These are phyloP conservation scores for Sarcodon aspratus DNA, from an alignment of 768 basidiomycete genomes.

Conservation along the genomic window DNA sequence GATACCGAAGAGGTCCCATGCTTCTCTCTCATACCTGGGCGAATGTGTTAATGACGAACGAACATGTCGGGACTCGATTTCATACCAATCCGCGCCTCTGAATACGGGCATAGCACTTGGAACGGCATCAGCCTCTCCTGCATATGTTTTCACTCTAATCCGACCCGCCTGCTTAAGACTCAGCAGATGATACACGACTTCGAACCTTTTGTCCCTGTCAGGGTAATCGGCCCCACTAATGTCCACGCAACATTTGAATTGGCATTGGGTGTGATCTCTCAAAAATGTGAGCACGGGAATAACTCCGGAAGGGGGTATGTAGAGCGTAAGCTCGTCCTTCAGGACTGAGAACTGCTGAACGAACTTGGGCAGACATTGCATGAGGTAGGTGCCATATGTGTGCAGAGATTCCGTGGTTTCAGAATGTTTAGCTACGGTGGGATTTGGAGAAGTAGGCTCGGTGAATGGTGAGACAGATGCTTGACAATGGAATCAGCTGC, in stretches of 20 bases:
- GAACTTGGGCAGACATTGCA: slow-evolving; percentile 90
- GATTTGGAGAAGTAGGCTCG: slow-evolving; percentile 86
- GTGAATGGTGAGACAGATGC: slow-evolving; percentile 73
- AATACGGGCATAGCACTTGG: slow-evolving; percentile 75
- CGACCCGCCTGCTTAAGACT: slow-evolving; percentile 70
- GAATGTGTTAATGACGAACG: background rate
- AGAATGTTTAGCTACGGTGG: slow-evolving; percentile 58
- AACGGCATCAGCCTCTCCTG: slow-evolving; percentile 84
- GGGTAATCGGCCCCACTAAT: slow-evolving; percentile 95
- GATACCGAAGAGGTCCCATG: slow-evolving; percentile 96
- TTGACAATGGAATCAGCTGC: slow-evolving; percentile 11
- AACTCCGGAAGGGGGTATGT: slow-evolving; percentile 72
- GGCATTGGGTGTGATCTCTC: slow-evolving; percentile 90
- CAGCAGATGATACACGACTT: slow-evolving; percentile 92
- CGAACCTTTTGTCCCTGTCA: slow-evolving; percentile 86
- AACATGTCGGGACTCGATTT: background rate
- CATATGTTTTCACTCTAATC: slow-evolving; percentile 95
- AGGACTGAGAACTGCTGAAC: slow-evolving; percentile 97
- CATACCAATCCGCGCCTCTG: slow-evolving; percentile 90
- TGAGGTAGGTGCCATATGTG: slow-evolving; percentile 87
- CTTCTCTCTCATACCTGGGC: slow-evolving; percentile 87
- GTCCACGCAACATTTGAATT: slow-evolving; percentile 89
- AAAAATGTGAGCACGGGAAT: slow-evolving; percentile 85
- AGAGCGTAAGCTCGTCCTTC: slow-evolving; percentile 90
- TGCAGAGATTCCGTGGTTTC: slow-evolving; percentile 73